phyloP scores from a whole-genome alignment of 371 early-diverging fungal genomes.

The Amoeboaphelidium occidentale region DNA sequence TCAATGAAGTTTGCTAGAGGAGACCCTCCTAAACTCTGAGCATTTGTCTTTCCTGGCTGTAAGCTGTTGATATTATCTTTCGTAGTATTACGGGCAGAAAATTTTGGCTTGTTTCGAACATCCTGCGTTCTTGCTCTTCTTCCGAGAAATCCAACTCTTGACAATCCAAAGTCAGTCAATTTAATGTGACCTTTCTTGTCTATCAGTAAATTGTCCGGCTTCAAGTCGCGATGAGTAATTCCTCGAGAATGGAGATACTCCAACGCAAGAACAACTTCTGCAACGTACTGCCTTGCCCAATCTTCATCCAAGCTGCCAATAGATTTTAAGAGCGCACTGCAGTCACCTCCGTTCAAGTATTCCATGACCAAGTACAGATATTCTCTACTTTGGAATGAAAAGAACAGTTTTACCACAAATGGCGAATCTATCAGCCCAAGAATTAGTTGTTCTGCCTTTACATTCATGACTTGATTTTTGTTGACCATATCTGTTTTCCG shows the following conservation, averaged over 20 bases:
- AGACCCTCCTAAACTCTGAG: neutral
- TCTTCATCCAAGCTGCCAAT: conserved; percentile 63
- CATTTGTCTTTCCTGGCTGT: neutral
- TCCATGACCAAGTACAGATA: conserved; percentile 85
- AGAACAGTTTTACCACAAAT: conserved; percentile 77
- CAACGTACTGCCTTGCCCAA: conserved; percentile 72
- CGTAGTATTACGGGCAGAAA: conserved; percentile 1
- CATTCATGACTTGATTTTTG: conserved; percentile 72
- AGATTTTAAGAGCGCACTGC: conserved; percentile 64
- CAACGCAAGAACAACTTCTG: conserved; percentile 77
- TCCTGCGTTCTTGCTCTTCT: conserved; percentile 31
- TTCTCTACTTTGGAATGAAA: conserved; percentile 72
- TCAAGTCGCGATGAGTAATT: conserved; percentile 50
- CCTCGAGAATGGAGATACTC: conserved; percentile 66
- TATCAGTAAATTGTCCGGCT: conserved; percentile 68
- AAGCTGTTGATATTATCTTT: neutral
- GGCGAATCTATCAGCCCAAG: conserved; percentile 65
- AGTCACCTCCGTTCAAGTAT: conserved; percentile 89
- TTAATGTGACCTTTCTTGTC: conserved; percentile 74
- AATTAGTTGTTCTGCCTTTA: conserved; percentile 66
- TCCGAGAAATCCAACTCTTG: conserved; percentile 57
- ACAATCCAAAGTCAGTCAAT: conserved; percentile 83
- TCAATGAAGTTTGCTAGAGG: too few species aligned
- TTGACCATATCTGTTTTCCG: conserved; percentile 72
- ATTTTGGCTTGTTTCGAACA: neutral